These are phyloP conservation scores for Paecilomyces niveus DNA, from an alignment of 2,329 filamentous ascomycete genomes.

Conservation along the genomic window DNA sequence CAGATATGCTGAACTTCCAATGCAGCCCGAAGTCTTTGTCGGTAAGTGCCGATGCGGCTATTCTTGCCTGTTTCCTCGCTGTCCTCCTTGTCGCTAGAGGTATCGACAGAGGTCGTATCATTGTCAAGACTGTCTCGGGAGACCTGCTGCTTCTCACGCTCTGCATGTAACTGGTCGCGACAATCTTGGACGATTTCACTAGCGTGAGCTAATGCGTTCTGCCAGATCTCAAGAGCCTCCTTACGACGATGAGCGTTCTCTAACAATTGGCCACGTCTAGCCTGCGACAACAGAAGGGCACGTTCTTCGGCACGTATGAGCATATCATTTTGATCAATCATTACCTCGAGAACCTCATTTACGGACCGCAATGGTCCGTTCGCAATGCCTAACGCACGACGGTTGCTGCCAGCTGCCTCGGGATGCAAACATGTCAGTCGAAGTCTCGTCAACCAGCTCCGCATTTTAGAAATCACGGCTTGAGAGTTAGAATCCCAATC, in stretches of 20 bases:
- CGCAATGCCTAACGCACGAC: slow-evolving; percentile 56
- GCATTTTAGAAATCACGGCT: slow-evolving; percentile 61
- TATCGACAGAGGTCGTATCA: slow-evolving; percentile 9
- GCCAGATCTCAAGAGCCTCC: slow-evolving; percentile 66
- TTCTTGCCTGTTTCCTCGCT: slow-evolving; percentile 33
- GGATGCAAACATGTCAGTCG: slow-evolving; percentile 82
- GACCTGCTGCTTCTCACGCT: slow-evolving; percentile 28
- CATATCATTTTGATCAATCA: slow-evolving; percentile 79
- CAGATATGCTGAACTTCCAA: slow-evolving; percentile 77
- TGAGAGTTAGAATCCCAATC: slow-evolving; percentile 60
- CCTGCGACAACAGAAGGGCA: slow-evolving; percentile 53
- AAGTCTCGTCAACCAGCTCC: slow-evolving; percentile 67
- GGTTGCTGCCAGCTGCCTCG: slow-evolving; percentile 64
- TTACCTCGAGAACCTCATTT: slow-evolving; percentile 76
- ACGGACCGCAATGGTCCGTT: slow-evolving; percentile 69
- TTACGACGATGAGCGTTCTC: slow-evolving; percentile 64
- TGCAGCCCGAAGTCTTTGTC: slow-evolving; percentile 61
- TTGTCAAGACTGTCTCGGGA: slow-evolving; percentile 9
- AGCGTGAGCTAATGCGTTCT: slow-evolving; percentile 47
- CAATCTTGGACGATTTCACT: slow-evolving; percentile 51
- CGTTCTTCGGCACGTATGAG: slow-evolving; percentile 63
- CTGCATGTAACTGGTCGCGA: slow-evolving; percentile 52
- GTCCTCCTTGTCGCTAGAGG: slow-evolving; percentile 28
- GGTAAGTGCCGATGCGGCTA: slow-evolving; percentile 49
- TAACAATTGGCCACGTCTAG: slow-evolving; percentile 68